Percentiles rank a stretch among this genome's conserved stretches.
Evolutionary conservation across 2,329 filamentous ascomycete genomes (phyloP).

Genomic region (Ceratocystis albifundus): DNA sequence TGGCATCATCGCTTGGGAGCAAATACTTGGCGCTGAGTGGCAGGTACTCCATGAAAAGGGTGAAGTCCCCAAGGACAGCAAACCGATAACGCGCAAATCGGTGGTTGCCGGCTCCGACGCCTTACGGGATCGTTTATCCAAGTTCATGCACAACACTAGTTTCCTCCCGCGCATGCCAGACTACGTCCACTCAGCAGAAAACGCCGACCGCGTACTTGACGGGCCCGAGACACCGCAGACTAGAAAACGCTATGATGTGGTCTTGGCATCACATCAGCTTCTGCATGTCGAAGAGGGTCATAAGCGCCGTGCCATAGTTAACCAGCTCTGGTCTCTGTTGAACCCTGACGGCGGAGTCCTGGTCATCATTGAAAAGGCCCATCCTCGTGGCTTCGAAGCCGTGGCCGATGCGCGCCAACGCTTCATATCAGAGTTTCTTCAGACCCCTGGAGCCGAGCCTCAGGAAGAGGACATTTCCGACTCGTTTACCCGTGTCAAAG

Average conservation of each 20-base stretch:
- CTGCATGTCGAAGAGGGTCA: constrained; percentile 65
- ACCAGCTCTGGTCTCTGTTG: constrained; percentile 82
- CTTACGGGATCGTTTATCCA: constrained; percentile 62
- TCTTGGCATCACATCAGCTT: constrained; percentile 77
- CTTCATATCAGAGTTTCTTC: constrained; percentile 63
- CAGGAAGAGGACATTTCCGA: constrained; percentile 23
- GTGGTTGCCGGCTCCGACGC: constrained; percentile 67
- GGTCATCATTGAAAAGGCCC: constrained; percentile 79
- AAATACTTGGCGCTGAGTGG: constrained; percentile 73
- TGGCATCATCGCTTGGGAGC: constrained; percentile 62
- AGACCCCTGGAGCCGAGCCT: constrained; percentile 34
- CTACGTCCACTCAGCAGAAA: constrained; percentile 55
- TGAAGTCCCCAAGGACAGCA: constrained; percentile 28
- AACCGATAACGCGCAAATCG: constrained; percentile 59
- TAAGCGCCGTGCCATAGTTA: constrained; percentile 63
- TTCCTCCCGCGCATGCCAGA: constrained; percentile 89
- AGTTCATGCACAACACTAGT: constrained; percentile 73
- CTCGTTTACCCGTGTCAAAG: constrained; percentile 35
- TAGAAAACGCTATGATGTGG: constrained; percentile 75
- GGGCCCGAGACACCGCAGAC: constrained; percentile 43
- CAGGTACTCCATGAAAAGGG: constrained; percentile 49
- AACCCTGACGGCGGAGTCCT: constrained; percentile 77
- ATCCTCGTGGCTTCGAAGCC: constrained; percentile 83
- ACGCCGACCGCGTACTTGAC: constrained; percentile 48
- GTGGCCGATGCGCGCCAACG: constrained; percentile 74